A percentile compares a stretch with the other conserved stretches of the same genome.
Conservation (phyloP, 371 early-diverging fungal genomes). For the Zychaea mexicana region DNA sequence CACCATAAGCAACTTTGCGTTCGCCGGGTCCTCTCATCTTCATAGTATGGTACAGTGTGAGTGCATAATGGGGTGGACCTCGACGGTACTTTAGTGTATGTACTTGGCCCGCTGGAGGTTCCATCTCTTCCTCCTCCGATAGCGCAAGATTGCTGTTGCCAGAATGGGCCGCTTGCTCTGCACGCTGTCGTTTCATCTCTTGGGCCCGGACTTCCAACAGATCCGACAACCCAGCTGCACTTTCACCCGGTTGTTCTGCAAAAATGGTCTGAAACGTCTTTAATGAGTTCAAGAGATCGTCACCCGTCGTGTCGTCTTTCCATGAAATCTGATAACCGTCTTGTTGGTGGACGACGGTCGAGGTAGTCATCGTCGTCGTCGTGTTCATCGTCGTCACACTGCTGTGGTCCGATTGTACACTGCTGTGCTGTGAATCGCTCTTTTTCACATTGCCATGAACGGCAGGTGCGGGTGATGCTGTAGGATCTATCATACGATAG, state of each 20-base stretch:
- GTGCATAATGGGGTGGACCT: constrained; percentile 37
- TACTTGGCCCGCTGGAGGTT: constrained; percentile 16
- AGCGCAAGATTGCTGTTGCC: constrained; percentile 1
- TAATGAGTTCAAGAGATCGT: constrained; percentile 39
- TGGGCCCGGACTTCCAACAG: constrained; percentile 38
- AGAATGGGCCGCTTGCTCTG: background rate
- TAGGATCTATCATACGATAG: constrained; percentile 19
- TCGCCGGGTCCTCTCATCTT: constrained; percentile 33
- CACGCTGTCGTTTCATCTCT: constrained; percentile 26
- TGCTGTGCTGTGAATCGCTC: background rate
- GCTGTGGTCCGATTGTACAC: background rate
- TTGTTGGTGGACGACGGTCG: background rate
- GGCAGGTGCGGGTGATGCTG: background rate
- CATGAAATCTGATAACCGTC: constrained; percentile 47
- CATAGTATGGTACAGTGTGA: constrained; percentile 55
- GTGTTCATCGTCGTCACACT: background rate
- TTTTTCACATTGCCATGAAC: background rate
- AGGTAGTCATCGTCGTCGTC: background rate
- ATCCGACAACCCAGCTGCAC: constrained; percentile 37
- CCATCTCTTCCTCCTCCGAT: constrained; percentile 12
- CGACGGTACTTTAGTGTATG: constrained; percentile 40
- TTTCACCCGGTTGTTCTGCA: constrained; percentile 34
- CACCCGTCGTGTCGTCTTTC: constrained; percentile 46
- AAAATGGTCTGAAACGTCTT: constrained; percentile 43
- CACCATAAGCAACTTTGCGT: constrained; percentile 45